Conservation (phyloP, 176 grass and related monocot species). For the Elymus sibiricus region DNA sequence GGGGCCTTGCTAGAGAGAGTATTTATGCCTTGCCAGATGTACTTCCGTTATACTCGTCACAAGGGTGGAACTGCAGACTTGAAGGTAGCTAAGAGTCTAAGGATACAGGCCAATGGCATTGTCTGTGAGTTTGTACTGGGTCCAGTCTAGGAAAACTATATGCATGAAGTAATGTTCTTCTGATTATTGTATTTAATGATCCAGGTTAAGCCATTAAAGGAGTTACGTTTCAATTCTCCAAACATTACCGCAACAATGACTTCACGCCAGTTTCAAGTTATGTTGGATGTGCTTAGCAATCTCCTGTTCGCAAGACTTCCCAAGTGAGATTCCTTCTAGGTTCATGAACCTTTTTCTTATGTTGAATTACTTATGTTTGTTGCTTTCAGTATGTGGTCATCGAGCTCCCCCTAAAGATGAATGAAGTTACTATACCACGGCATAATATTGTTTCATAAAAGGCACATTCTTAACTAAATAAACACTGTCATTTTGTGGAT, state of each 20-base stretch:
- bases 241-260: constrained; percentile 97
- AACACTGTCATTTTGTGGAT: background rate
- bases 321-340: constrained; percentile 64
- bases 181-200: constrained; percentile 9
- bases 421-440: background rate
- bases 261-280: constrained; percentile 98
- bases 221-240: constrained; percentile 89
- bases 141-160: constrained; percentile 23
- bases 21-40: constrained; percentile 99
- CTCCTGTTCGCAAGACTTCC: constrained; percentile 85
- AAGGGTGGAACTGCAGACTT: constrained; percentile 95
- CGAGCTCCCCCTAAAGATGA: background rate
- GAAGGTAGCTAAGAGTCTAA: constrained; percentile 58
- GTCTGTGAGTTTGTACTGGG: background rate
- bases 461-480: constrained; percentile 12
- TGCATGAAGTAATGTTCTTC: constrained; percentile 23
- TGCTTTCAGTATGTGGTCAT: background rate
- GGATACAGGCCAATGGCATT: background rate
- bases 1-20: constrained; percentile 95
- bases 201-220: constrained; percentile 97
- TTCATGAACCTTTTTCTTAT: background rate
- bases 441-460: background rate
- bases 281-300: constrained; percentile 96
- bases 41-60: constrained; percentile 89
- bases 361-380: constrained; percentile 1